Conservation (phyloP, 345 rosid species). For the Murraya paniculata region DNA sequence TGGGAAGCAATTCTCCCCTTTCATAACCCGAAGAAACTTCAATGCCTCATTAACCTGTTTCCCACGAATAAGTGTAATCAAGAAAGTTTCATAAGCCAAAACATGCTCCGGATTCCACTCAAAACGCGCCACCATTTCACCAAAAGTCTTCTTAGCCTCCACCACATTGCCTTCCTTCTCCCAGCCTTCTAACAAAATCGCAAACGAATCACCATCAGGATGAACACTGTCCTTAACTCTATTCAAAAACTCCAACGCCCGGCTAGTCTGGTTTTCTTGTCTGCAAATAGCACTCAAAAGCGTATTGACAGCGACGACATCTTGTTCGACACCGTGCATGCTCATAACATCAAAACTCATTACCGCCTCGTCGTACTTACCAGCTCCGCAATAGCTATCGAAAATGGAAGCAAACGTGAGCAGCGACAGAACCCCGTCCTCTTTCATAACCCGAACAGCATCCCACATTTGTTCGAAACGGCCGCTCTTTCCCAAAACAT, state of each 20-base stretch:
- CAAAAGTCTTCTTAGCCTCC: conserved; percentile 48
- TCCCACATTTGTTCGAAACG: conserved; percentile 63
- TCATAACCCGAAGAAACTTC: conserved; percentile 44
- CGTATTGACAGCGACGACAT: conserved; percentile 47
- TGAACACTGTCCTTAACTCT: conserved; percentile 34
- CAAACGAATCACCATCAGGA: conserved; percentile 47
- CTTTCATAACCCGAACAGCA: conserved; percentile 49
- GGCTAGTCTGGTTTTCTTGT: conserved; percentile 28
- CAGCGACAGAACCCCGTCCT: conserved; percentile 28
- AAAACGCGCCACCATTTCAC: conserved; percentile 40
- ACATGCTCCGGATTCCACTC: conserved; percentile 38
- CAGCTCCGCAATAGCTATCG: conserved; percentile 40
- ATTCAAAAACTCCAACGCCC: conserved; percentile 42
- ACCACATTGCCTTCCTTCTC: conserved; percentile 50
- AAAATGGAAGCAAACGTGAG: conserved; percentile 39
- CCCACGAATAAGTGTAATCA: conserved; percentile 36
- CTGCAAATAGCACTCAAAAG: conserved; percentile 47
- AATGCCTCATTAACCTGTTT: conserved; percentile 35
- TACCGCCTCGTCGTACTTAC: conserved; percentile 37
- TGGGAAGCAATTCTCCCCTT: conserved; percentile 45
- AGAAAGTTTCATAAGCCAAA: conserved; percentile 39
- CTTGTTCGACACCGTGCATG: conserved; percentile 42
- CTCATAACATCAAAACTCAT: conserved; percentile 59
- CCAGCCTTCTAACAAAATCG: conserved; percentile 61
- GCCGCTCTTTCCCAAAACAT: conserved; percentile 52